Conservation (phyloP, 2,329 filamentous ascomycete species). For the Trichoderma asperellum region DNA sequence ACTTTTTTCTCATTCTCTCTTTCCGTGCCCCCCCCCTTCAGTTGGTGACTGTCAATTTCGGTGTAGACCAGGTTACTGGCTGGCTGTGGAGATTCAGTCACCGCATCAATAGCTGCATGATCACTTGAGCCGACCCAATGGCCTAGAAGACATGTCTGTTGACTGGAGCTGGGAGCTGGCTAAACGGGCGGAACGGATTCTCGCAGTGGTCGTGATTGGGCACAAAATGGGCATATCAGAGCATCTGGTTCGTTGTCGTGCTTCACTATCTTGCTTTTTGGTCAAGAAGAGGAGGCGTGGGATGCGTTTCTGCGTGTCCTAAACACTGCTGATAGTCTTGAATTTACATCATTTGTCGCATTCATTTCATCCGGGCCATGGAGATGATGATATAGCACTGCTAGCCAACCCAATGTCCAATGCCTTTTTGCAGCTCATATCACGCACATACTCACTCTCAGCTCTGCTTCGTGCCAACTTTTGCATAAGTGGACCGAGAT, state of each 20-base stretch:
- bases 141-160: background rate
- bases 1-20: background rate
- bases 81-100: conserved; percentile 28
- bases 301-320: background rate
- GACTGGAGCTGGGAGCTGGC: background rate
- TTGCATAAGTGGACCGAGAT: background rate
- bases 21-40: background rate
- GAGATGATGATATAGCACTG: background rate
- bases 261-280: background rate
- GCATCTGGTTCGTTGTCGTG: background rate
- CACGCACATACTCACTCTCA: background rate
- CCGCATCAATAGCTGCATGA: conserved; percentile 26
- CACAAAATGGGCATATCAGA: background rate
- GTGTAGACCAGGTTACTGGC: conserved; percentile 31
- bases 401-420: background rate
- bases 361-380: background rate
- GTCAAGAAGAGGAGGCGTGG: background rate
- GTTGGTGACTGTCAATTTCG: conserved; percentile 28
- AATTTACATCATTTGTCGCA: background rate
- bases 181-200: background rate
- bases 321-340: background rate
- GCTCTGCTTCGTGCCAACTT: background rate
- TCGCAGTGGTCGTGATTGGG: conserved; percentile 4
- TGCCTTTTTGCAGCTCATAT: background rate
- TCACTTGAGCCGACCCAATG: conserved; percentile 16